Percentiles rank a stretch among this genome's conserved stretches.
Evolutionary conservation across 768 basidiomycete genomes (phyloP).

Genomic region (Collybia nuda): DNA sequence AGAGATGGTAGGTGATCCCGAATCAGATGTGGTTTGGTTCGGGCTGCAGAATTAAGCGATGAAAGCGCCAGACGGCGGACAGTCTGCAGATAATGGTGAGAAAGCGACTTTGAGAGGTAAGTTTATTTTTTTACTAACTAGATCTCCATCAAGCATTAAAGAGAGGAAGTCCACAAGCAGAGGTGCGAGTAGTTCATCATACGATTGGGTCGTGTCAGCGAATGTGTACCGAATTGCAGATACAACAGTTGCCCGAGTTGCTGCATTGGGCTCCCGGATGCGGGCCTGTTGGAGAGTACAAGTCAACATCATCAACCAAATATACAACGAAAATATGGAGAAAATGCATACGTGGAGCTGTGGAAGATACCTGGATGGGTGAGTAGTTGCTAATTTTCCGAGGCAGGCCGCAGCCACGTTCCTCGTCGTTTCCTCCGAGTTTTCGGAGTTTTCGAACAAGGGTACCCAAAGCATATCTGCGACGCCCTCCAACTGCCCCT

Average conservation of each 20-base stretch:
- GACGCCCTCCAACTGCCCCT: conserved; percentile 79
- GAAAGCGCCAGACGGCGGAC: conserved; percentile 90
- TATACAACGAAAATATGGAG: not conserved
- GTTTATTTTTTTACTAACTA: conserved; percentile 54
- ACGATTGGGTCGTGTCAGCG: conserved; percentile 79
- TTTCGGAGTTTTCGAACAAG: conserved; percentile 88
- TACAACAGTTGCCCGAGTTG: conserved; percentile 84
- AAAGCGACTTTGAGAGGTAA: not conserved
- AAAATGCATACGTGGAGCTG: conserved; percentile 77
- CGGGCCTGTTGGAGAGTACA: conserved; percentile 45
- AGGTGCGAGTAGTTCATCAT: conserved; percentile 89
- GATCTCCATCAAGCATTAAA: conserved; percentile 83
- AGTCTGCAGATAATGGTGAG: conserved; percentile 45
- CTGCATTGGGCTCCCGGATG: conserved; percentile 64
- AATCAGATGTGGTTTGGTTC: conserved; percentile 91
- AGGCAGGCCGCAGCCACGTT: conserved; percentile 97
- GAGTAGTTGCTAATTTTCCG: conserved; percentile 91
- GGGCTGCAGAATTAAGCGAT: conserved; percentile 90
- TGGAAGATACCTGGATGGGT: conserved; percentile 87
- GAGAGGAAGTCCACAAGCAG: conserved; percentile 90
- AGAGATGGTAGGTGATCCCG: conserved; percentile 77
- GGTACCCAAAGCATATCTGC: conserved; percentile 92
- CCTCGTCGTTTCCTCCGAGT: conserved; percentile 85
- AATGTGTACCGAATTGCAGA: conserved; percentile 95
- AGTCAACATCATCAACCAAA: not conserved